A percentile compares a stretch with the other conserved stretches of the same genome.
Conservation (phyloP, 306 rosid genomes). For the Vigna unguiculata region DNA sequence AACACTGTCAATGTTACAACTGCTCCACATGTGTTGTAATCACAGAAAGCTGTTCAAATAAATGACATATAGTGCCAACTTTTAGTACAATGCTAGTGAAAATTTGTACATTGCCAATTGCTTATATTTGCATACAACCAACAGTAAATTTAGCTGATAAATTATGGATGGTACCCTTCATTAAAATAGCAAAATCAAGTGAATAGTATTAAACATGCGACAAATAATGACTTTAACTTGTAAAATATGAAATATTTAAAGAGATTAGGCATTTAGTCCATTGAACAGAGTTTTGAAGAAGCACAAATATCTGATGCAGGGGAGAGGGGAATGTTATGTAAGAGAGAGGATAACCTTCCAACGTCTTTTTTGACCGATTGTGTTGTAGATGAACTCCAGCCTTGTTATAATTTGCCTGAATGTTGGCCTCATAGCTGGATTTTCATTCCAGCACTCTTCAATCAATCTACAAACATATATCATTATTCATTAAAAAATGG, state of each 20-base stretch:
- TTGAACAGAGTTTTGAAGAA: neutral
- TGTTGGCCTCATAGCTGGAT: constrained; percentile 88
- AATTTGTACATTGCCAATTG: neutral
- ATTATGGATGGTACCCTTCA: neutral
- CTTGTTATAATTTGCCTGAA: constrained; percentile 76
- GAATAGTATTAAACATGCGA: neutral
- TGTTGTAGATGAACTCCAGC: constrained; percentile 73
- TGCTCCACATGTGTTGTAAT: constrained; percentile 11
- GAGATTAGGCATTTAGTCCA: constrained; percentile 17
- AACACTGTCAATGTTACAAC: constrained; percentile 17
- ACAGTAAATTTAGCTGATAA: neutral
- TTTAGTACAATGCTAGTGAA: neutral
- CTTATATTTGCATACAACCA: neutral
- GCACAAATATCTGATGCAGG: neutral
- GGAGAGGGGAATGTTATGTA: constrained; percentile 8
- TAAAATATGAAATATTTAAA: constrained; percentile 2
- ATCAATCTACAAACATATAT: constrained; percentile 69
- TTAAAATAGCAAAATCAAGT: neutral
- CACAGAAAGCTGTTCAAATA: neutral
- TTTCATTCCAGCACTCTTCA: constrained; percentile 90
- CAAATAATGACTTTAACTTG: neutral
- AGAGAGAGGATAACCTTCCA: constrained; percentile 80
- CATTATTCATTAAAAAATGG: constrained; percentile 15
- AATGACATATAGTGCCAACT: neutral
- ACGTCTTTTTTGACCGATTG: constrained; percentile 66